Conservation (phyloP, 371 early-diverging fungal genomes). For the Modicella reniformis region DNA sequence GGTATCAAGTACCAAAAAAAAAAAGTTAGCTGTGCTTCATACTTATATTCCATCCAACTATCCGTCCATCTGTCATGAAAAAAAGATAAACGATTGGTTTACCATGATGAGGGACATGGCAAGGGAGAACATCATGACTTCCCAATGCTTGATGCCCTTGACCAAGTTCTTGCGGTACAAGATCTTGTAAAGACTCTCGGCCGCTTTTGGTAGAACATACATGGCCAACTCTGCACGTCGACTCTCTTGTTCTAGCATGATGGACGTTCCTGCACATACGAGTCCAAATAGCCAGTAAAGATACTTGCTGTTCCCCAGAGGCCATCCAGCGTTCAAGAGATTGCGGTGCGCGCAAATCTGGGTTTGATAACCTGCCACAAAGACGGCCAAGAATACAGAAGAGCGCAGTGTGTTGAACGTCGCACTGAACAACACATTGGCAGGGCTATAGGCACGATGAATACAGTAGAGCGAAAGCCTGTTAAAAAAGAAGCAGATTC, state of each 20-base stretch:
- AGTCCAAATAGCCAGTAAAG: slow-evolving; percentile 73
- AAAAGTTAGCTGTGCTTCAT: neutral
- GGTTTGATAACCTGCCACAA: slow-evolving; percentile 68
- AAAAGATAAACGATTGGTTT: slow-evolving; percentile 14
- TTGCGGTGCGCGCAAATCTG: slow-evolving; percentile 73
- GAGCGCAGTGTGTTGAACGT: slow-evolving; percentile 66
- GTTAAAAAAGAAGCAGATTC: neutral
- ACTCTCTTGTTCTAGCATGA: slow-evolving; percentile 76
- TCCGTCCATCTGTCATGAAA: neutral
- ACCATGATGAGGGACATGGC: slow-evolving; percentile 74
- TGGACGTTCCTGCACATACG: slow-evolving; percentile 61
- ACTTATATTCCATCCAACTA: neutral
- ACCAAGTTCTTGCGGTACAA: slow-evolving; percentile 68
- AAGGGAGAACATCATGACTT: slow-evolving; percentile 64
- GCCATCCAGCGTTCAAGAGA: slow-evolving; percentile 54
- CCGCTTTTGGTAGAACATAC: slow-evolving; percentile 74
- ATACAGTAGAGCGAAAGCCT: neutral
- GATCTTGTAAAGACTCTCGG: slow-evolving; percentile 67
- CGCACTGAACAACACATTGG: slow-evolving; percentile 59
- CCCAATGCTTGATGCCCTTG: slow-evolving; percentile 65
- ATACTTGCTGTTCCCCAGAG: slow-evolving; percentile 64
- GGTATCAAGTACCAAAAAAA: neutral
- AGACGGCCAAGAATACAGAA: slow-evolving; percentile 70
- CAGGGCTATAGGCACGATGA: slow-evolving; percentile 54
- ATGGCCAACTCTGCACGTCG: slow-evolving; percentile 75